Evolutionary conservation across 2,329 filamentous ascomycete species (phyloP).

Genomic region (Aquanectria penicillioides): DNA sequence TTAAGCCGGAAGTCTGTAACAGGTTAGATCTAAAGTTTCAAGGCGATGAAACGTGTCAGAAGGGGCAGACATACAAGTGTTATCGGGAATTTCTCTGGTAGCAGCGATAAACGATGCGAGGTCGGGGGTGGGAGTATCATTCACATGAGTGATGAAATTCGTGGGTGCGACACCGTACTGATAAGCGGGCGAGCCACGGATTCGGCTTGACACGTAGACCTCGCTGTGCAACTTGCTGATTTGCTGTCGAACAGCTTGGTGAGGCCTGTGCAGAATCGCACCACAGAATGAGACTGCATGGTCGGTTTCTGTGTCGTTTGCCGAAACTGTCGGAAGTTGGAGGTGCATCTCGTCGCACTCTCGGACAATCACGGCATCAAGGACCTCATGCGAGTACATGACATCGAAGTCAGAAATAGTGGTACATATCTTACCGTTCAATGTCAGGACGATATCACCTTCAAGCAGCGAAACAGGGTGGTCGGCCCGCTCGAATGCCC

Average conservation of each 20-base stretch:
- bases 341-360: constrained; percentile 82
- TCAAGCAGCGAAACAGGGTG: constrained; percentile 74
- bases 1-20: constrained; percentile 89
- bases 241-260: constrained; percentile 96
- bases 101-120: constrained; percentile 82
- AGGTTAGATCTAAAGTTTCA: constrained; percentile 26
- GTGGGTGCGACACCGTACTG: constrained; percentile 94
- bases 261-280: constrained; percentile 89
- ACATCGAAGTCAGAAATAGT: constrained; percentile 92
- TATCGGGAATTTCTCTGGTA: constrained; percentile 90
- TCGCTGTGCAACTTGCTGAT: constrained; percentile 97
- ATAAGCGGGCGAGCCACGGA: constrained; percentile 83
- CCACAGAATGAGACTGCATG: constrained; percentile 95
- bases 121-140: constrained; percentile 85
- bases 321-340: constrained; percentile 84
- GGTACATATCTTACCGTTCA: constrained; percentile 93
- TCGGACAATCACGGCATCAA: constrained; percentile 88
- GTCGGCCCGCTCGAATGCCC: constrained; percentile 70
- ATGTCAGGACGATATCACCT: constrained; percentile 89
- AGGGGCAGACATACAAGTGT: constrained; percentile 74
- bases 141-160: constrained; percentile 97
- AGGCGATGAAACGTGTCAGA: too few species aligned
- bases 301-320: constrained; percentile 91
- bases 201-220: constrained; percentile 92
- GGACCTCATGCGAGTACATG: constrained; percentile 89